Evolutionary conservation across 495 filamentous ascomycete genomes (phyloP).

Genomic region (Aspergillus heteromorphus): DNA sequence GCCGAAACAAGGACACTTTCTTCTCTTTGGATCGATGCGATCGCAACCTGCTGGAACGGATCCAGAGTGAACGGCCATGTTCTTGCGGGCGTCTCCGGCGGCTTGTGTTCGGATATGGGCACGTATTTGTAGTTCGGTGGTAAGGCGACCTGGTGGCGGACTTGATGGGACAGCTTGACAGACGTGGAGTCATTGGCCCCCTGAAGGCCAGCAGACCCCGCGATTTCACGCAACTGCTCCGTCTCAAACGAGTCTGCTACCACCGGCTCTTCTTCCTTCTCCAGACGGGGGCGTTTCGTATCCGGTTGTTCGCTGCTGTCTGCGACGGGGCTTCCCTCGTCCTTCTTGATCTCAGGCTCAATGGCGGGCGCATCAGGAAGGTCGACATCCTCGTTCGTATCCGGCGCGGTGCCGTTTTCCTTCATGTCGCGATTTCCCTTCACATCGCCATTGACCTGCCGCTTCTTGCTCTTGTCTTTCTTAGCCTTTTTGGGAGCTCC

Average conservation of each 20-base stretch:
- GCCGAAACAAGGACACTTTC: slow-evolving; percentile 97
- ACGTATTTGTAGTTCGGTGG: slow-evolving; percentile 91
- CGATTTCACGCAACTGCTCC: slow-evolving; percentile 86
- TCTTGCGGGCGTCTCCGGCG: slow-evolving; percentile 76
- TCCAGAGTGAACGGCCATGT: slow-evolving; percentile 86
- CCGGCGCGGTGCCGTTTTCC: slow-evolving; percentile 34
- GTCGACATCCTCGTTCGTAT: slow-evolving; percentile 44
- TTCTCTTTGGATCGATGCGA: slow-evolving; percentile 87
- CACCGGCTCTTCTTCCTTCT: slow-evolving; percentile 70
- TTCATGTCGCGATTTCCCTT: slow-evolving; percentile 70
- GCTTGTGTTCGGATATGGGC: slow-evolving; percentile 84
- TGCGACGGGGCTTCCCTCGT: slow-evolving; percentile 16
- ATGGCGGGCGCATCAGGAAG: slow-evolving; percentile 28
- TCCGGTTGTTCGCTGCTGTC: slow-evolving; percentile 46
- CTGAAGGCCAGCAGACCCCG: slow-evolving; percentile 75
- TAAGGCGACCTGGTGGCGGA: slow-evolving; percentile 94
- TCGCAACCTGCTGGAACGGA: slow-evolving; percentile 91
- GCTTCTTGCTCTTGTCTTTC: slow-evolving; percentile 70
- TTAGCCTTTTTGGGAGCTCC: slow-evolving; percentile 33
- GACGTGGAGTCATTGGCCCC: slow-evolving; percentile 56
- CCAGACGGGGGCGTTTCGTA: slow-evolving; percentile 69
- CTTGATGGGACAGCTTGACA: slow-evolving; percentile 88
- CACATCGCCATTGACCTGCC: slow-evolving; percentile 72
- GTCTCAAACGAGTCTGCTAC: slow-evolving; percentile 94
- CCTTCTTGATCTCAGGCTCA: slow-evolving; percentile 16